Evolutionary conservation across 2,329 filamentous ascomycete genomes (phyloP), one percentile per base, ranked within the genome.

Genomic region (Penicillium sp.): DNA sequence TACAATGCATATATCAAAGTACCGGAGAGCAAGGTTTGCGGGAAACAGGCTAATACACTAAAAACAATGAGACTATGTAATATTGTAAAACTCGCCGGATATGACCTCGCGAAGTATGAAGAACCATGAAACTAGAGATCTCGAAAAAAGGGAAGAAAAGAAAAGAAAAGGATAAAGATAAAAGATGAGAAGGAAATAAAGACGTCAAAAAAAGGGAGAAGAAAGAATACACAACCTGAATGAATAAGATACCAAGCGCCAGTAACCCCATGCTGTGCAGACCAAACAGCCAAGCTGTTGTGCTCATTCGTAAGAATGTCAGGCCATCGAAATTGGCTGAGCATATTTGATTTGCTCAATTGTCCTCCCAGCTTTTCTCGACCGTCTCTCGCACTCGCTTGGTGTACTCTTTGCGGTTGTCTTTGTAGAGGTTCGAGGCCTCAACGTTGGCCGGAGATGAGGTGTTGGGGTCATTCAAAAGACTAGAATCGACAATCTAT

Each of bases 381-480:
- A 98, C 93, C 0, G 91, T 96, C 75, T 97, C 93, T 42, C 89
- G 79, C 38, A 98, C 93, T 17, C 90, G 79, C 76, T 98, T 98
- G 24, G 85, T 87, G 66, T 98, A 98, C 66, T 98, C 93, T 69
- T 90, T 89, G 55, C 90, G 81, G 70, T 97, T 97, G 66, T 98
- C 93, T 69, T 97, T 97, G 78, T 97, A 98, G 8, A 97, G 77
- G 67, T 97, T 98, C 48, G 89, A 95, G 1, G 93, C 93, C 73
- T 98, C 93, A 61, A 97, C 93, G 63, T 98, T 98, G 49, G 93
- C 93, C 0, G 93, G 93, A 1, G 89, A 95, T 51, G 88, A 93
- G n/a, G 93, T 98, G 69, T 98, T 98, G 1, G 93, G 93, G 61
- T 98, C 93, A 71, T 98, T 97, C 13, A 98, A 78, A 39, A 98